Evolutionary conservation across 768 basidiomycete species (phyloP).

Genomic region (Serendipita sp.): DNA sequence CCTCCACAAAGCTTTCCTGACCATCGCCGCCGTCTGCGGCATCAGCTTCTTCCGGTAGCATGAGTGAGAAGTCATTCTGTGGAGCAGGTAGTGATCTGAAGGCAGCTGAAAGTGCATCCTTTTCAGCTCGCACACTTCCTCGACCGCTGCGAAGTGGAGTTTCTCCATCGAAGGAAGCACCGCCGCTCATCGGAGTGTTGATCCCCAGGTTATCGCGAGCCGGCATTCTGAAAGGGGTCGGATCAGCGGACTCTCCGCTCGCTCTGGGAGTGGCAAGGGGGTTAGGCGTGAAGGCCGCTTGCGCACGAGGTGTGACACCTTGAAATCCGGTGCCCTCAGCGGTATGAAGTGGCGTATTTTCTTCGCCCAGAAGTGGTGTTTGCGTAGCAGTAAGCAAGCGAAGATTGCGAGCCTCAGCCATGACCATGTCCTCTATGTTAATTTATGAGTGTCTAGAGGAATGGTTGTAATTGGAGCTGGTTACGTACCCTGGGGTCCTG

Average conservation of each 20-base stretch:
- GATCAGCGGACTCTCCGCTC: slow-evolving; percentile 26
- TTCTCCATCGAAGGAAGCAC: slow-evolving; percentile 31
- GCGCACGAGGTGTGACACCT: slow-evolving; percentile 85
- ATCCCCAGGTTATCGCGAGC: slow-evolving; percentile 83
- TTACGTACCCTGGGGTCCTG: slow-evolving; percentile 81
- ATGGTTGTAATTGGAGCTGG: not conserved
- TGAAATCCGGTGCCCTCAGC: slow-evolving; percentile 78
- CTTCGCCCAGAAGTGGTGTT: slow-evolving; percentile 90
- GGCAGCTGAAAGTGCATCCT: slow-evolving; percentile 62
- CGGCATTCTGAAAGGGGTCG: slow-evolving; percentile 86
- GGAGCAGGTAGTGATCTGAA: slow-evolving; percentile 80
- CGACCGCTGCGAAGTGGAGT: slow-evolving; percentile 63
- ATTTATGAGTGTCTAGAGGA: slow-evolving; percentile 8
- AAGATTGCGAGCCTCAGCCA: slow-evolving; percentile 89
- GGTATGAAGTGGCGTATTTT: slow-evolving; percentile 85
- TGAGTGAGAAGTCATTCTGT: slow-evolving; percentile 93
- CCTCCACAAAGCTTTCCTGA: slow-evolving; percentile 46
- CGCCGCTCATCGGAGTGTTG: slow-evolving; percentile 48
- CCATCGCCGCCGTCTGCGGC: slow-evolving; percentile 27
- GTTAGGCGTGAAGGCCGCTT: slow-evolving; percentile 87
- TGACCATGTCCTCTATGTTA: slow-evolving; percentile 73
- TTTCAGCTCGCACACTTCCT: slow-evolving; percentile 42
- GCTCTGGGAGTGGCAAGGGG: slow-evolving; percentile 63
- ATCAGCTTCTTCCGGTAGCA: slow-evolving; percentile 79
- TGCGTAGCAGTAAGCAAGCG: slow-evolving; percentile 86